Evolutionary conservation across 2,329 filamentous ascomycete species (phyloP), one percentile per base, ranked within the genome.

Genomic region (Dichotomopilus funicola): DNA sequence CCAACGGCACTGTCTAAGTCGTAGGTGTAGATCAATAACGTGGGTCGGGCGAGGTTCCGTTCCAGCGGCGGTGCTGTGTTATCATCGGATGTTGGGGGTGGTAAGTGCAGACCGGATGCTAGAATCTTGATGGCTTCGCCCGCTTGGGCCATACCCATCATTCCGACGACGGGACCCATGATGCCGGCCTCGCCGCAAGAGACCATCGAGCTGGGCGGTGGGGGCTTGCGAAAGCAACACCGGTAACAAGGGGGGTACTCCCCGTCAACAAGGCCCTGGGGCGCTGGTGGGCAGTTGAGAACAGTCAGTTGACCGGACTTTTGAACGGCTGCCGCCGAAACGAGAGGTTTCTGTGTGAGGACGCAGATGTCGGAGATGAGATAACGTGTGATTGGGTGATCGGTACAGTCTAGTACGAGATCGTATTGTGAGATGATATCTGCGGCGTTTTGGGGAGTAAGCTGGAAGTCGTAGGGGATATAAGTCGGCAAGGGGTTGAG

Each of bases 181-280:
- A 99, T 91, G 0, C 94, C 94, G 8, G 91, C 92, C 68, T 99
- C 94, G 42, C 91, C 90, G 66, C 94, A 99, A 57, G 86, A 90
- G 1, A 89, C 78, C 0, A 96, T 86, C 55, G 83, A 90, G 43
- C 88, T 88, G 0, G 89, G 82, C 0, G 92, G 91, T 0, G 94
- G 91, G 0, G 94, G 91, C 40, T 80, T 86, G 0, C 91, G 91
- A 64, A 96, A 99, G 10, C 97, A 81, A 67, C 94, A 99, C 43
- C 94, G 81, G 71, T 99, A 99, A 71, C 94, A 99, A 0, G 92
- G 91, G 0, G 91, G 88, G 0, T 87, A 86, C 0, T 72, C 66
- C 2, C 67, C 53, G 57, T 71, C 65, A 1, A 70, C 53, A 50
- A 82, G 71, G 1, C 85, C 85, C 8, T 78, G 75, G 2, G 81